phyloP scores from a whole-genome alignment of 495 filamentous ascomycete species.

The Tricharina praecox region DNA sequence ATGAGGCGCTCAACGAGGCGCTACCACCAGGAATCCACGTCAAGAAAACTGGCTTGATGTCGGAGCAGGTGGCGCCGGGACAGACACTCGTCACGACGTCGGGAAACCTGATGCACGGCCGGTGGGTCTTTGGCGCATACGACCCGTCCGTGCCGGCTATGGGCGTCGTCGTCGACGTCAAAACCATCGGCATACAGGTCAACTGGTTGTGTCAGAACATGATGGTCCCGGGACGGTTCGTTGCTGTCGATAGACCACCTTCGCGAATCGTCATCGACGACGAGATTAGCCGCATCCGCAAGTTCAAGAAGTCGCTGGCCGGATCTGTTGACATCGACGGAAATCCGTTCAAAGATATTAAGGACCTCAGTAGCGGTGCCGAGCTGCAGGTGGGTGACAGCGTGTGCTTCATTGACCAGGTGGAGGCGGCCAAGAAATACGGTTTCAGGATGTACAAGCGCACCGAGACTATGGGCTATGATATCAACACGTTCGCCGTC shows the following conservation, averaged over 20 bases:
- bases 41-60: conserved; percentile 11
- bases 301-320: conserved; percentile 20
- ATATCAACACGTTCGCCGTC: conserved; percentile 40
- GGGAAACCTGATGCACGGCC: conserved; percentile 34
- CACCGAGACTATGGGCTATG: conserved; percentile 38
- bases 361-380: conserved; percentile 13
- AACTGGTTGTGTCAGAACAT: conserved; percentile 37
- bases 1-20: conserved; percentile 7
- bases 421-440: conserved; percentile 34
- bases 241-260: conserved; percentile 13
- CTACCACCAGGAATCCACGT: too few relatives aligned
- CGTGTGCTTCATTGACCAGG: conserved; percentile 38
- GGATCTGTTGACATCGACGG: conserved; percentile 19
- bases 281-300: conserved; percentile 13
- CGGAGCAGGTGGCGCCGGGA: conserved; percentile 29
- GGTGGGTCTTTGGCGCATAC: conserved; percentile 36
- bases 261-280: conserved; percentile 14
- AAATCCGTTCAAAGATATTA: conserved; percentile 8
- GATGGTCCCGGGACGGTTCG: conserved; percentile 23
- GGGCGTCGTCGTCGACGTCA: conserved; percentile 36
- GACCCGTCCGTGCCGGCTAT: conserved; percentile 29
- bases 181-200: conserved; percentile 30
- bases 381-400: conserved; percentile 30
- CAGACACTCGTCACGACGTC: conserved; percentile 35
- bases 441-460: conserved; percentile 28